These are phyloP conservation scores for Biscutella laevigata DNA, from an alignment of 441 rosid species.

Conservation along the genomic window DNA sequence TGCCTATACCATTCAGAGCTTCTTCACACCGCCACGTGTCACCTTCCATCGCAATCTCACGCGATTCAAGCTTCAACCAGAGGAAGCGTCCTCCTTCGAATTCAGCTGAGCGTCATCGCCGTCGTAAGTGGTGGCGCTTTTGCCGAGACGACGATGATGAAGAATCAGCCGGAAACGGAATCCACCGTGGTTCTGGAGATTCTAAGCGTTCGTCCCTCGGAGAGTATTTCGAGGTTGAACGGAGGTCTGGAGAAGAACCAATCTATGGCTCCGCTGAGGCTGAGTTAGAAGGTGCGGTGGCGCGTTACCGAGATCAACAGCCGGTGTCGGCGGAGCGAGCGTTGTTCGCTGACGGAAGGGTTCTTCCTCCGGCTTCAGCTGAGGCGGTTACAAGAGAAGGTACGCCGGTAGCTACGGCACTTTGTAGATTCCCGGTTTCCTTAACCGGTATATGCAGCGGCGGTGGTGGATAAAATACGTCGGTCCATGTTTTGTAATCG, in stretches of 20 bases:
- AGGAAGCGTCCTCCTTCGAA: constrained; percentile 24
- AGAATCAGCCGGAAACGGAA: neutral
- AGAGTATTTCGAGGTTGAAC: constrained; percentile 74
- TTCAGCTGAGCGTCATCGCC: constrained; percentile 33
- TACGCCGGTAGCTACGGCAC: constrained; percentile 28
- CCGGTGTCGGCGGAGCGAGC: constrained; percentile 30
- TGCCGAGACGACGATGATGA: constrained; percentile 46
- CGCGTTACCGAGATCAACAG: constrained; percentile 19
- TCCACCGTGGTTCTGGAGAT: constrained; percentile 15
- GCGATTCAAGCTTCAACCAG: constrained; percentile 22
- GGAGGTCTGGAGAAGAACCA: constrained; percentile 64
- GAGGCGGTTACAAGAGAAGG: constrained; percentile 16
- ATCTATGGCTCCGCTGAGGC: constrained; percentile 39
- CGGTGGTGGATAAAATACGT: constrained; percentile 34
- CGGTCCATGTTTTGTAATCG: neutral
- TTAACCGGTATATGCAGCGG: constrained; percentile 68
- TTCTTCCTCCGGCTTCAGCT: constrained; percentile 56
- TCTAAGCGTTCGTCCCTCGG: constrained; percentile 63
- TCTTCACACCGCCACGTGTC: constrained; percentile 28
- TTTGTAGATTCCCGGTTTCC: constrained; percentile 61
- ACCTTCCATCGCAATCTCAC: constrained; percentile 16
- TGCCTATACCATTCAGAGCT: constrained; percentile 47
- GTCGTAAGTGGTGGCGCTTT: constrained; percentile 74
- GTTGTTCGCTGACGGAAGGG: constrained; percentile 69
- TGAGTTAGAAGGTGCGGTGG: constrained; percentile 45